Evolutionary conservation across 139 green algal genomes (phyloP), one percentile per base, ranked within the genome.

Genomic region (Closterium sp.): DNA sequence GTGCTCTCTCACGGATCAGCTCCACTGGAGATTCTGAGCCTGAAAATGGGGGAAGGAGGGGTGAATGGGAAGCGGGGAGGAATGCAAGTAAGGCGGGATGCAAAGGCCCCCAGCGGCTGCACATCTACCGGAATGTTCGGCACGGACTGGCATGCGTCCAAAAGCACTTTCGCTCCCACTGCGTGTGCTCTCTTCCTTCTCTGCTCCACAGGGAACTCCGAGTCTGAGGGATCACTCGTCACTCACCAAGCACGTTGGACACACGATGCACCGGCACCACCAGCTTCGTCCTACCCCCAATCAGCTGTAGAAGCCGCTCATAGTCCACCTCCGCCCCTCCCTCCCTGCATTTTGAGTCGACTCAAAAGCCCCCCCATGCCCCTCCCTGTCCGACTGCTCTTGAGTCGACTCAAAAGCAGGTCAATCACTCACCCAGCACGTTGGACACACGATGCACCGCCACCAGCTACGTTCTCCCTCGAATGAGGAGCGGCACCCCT

Each of bases 141-240:
- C 90, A 99, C 97, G 2, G 95, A 97, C 95, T 99, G 98, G 96
- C 98, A 99, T 92, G 96, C 96, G 94, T 99, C 98, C 81, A 99
- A 93, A 93, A 99, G 93, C 86, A 99, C 94, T n/a, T n/a, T n/a
- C n/a, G n/a, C n/a, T n/a, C n/a, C n/a, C n/a, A 16, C 64, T 16
- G 64, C 64, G 64, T 83, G 64, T 83, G 64, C 64, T 10, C 64
- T 16, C 10, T 16, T 83, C 10, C 16, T 16, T 16, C 16, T 83
- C 16, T 16, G 64, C 10, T 83, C 64, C 12, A 16, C 64, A 83
- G 16, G 64, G 64, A 83, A 16, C 64, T n/a, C n/a, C n/a, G n/a
- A n/a, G n/a, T n/a, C n/a, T n/a, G n/a, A n/a, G n/a, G n/a, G n/a
- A n/a, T n/a, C n/a, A n/a, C n/a, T n/a, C n/a, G 43, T 66, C 12